Conservation (phyloP, 176 grass and related monocot genomes). For the Raddia guianensis region DNA sequence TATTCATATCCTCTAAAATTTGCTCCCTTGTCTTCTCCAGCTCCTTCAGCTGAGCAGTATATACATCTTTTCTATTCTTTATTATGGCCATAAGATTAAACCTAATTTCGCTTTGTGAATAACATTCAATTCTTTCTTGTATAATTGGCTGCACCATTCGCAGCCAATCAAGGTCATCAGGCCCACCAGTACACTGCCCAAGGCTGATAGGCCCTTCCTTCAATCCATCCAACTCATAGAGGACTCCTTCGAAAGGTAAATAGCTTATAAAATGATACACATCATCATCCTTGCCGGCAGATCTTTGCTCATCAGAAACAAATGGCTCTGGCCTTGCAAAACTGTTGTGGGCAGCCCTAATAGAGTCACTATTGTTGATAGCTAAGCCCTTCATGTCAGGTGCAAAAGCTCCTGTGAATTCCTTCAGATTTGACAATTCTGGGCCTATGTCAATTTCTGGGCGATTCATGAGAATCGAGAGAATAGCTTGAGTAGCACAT, state of each 20-base stretch:
- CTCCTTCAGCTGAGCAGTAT: conserved; percentile 66
- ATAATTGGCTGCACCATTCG: conserved; percentile 90
- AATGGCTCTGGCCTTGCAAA: conserved; percentile 98
- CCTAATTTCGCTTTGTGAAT: conserved; percentile 92
- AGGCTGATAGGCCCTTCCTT: conserved; percentile 90
- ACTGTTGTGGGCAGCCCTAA: conserved; percentile 84
- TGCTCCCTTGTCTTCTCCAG: conserved; percentile 79
- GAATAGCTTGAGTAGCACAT: conserved; percentile 98
- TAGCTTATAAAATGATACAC: conserved; percentile 99
- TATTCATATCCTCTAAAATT: conserved; percentile 65
- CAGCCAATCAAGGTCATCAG: conserved; percentile 72
- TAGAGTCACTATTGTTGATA: conserved; percentile 91
- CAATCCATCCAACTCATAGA: conserved; percentile 91
- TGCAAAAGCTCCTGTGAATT: conserved; percentile 86
- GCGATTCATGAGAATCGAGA: conserved; percentile 89
- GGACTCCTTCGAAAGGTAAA: conserved; percentile 80
- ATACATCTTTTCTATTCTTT: conserved; percentile 87
- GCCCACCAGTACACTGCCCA: conserved; percentile 63
- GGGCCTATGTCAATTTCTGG: conserved; percentile 91
- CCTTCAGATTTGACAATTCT: conserved; percentile 80
- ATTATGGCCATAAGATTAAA: conserved; percentile 98
- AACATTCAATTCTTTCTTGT: conserved; percentile 80
- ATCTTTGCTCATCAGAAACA: conserved; percentile 86
- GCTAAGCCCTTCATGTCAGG: conserved; percentile 92
- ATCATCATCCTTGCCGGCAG: conserved; percentile 81